These are phyloP conservation scores for Xylariaceae sp. DNA, from an alignment of 2,329 filamentous ascomycete species.

Conservation along the genomic window DNA sequence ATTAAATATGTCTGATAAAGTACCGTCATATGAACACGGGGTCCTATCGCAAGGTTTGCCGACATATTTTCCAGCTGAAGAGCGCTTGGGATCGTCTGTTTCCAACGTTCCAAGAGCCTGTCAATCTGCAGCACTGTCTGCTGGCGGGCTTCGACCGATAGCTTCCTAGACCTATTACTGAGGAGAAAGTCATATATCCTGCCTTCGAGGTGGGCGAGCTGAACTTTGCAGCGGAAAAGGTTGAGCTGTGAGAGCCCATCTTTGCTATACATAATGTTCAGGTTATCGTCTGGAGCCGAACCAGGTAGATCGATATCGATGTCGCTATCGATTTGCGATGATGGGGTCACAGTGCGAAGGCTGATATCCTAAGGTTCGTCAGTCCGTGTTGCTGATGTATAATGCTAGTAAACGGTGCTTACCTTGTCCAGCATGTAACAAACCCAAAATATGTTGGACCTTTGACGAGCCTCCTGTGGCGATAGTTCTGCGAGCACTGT, in stretches of 20 bases:
- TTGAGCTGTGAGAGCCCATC: slow-evolving; percentile 45
- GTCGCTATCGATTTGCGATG: slow-evolving; percentile 47
- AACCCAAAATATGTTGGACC: slow-evolving; percentile 49
- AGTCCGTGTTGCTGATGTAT: neutral
- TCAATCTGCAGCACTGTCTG: slow-evolving; percentile 36
- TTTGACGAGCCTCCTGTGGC: slow-evolving; percentile 42
- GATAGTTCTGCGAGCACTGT: slow-evolving; percentile 33
- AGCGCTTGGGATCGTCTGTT: slow-evolving; percentile 40
- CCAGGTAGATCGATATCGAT: slow-evolving; percentile 48
- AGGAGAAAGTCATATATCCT: slow-evolving; percentile 49
- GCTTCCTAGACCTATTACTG: slow-evolving; percentile 36
- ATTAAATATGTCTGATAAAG: slow-evolving; percentile 47
- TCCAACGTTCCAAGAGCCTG: slow-evolving; percentile 46
- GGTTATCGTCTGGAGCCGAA: slow-evolving; percentile 38
- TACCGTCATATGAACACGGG: slow-evolving; percentile 44
- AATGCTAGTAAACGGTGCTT: neutral
- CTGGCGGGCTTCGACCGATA: slow-evolving; percentile 37
- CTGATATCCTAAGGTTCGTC: slow-evolving; percentile 43
- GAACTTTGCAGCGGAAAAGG: slow-evolving; percentile 47
- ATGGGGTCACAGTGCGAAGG: slow-evolving; percentile 45
- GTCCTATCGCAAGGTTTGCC: slow-evolving; percentile 36
- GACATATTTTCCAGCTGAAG: slow-evolving; percentile 45
- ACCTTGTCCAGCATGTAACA: slow-evolving; percentile 50
- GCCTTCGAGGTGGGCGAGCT: slow-evolving; percentile 49
- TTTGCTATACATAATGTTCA: slow-evolving; percentile 43